phyloP scores from a whole-genome alignment of 2,329 filamentous ascomycete species.

The Alternaria ventricosa region DNA sequence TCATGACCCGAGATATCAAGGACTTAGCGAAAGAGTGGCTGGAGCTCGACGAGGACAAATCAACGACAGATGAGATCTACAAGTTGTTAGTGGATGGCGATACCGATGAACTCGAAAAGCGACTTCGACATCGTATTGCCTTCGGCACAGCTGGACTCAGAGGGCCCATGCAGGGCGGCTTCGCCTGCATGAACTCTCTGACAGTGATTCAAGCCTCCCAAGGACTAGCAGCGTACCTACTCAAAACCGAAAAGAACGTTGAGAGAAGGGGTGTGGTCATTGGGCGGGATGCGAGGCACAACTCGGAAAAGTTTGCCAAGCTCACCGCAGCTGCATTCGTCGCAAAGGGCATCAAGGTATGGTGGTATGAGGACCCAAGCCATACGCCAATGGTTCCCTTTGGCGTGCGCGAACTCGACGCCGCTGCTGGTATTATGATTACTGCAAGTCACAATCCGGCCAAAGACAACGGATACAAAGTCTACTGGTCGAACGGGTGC shows the following conservation, averaged over 20 bases:
- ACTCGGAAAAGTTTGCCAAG: constrained; percentile 66
- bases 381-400: constrained; percentile 70
- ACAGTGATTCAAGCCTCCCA: constrained; percentile 69
- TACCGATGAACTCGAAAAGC: constrained; percentile 57
- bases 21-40: constrained; percentile 63
- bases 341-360: constrained; percentile 64
- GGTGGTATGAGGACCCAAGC: constrained; percentile 62
- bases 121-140: constrained; percentile 63
- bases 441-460: constrained; percentile 71
- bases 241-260: constrained; percentile 52
- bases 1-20: constrained; percentile 46
- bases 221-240: constrained; percentile 67
- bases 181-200: constrained; percentile 65
- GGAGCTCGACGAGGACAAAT: constrained; percentile 62
- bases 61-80: constrained; percentile 62
- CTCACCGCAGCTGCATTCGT: constrained; percentile 67
- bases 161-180: constrained; percentile 70
- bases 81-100: constrained; percentile 56
- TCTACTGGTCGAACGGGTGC: constrained; percentile 69
- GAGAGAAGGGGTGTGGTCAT: constrained; percentile 62
- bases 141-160: constrained; percentile 69
- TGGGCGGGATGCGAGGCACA: constrained; percentile 68
- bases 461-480: constrained; percentile 71
- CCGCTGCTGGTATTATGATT: constrained; percentile 68
- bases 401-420: constrained; percentile 60